These are phyloP conservation scores for Odontarrhena argentea DNA, from an alignment of 345 rosid species.

Conservation along the genomic window DNA sequence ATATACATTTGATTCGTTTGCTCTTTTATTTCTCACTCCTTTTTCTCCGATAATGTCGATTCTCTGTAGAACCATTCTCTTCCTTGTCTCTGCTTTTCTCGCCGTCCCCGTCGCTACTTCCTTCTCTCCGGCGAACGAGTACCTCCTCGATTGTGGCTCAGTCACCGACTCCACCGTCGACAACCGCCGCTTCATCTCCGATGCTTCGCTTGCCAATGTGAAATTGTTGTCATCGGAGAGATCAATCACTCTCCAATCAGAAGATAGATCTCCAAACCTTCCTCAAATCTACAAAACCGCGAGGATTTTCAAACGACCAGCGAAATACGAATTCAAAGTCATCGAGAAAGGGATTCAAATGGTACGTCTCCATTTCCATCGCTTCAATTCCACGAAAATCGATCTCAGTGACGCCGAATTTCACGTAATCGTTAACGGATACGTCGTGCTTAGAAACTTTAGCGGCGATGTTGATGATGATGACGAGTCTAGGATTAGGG, in stretches of 20 bases:
- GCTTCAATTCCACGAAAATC: conserved; percentile 46
- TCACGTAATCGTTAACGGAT: conserved; percentile 67
- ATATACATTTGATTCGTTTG: neutral
- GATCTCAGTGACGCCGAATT: conserved; percentile 49
- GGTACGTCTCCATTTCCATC: conserved; percentile 71
- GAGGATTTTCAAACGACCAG: conserved; percentile 60
- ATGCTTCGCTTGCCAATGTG: conserved; percentile 39
- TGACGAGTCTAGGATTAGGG: conserved; percentile 47
- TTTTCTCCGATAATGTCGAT: conserved; percentile 35
- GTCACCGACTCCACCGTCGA: conserved; percentile 52
- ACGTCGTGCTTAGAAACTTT: conserved; percentile 66
- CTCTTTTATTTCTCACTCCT: neutral
- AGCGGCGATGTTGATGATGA: conserved; percentile 35
- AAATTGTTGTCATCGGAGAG: conserved; percentile 41
- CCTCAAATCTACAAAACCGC: conserved; percentile 63
- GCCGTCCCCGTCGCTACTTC: conserved; percentile 31
- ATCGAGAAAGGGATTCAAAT: conserved; percentile 60
- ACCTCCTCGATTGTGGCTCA: conserved; percentile 73
- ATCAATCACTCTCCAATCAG: conserved; percentile 41
- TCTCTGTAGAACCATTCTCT: conserved; percentile 7
- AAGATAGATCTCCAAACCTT: conserved; percentile 30
- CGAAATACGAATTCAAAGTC: conserved; percentile 62
- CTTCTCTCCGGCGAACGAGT: conserved; percentile 54
- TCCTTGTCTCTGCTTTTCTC: conserved; percentile 25
- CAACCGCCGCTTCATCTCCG: conserved; percentile 61